These are phyloP conservation scores for Trapa bicornis DNA, from an alignment of 345 rosid genomes.

Conservation along the genomic window DNA sequence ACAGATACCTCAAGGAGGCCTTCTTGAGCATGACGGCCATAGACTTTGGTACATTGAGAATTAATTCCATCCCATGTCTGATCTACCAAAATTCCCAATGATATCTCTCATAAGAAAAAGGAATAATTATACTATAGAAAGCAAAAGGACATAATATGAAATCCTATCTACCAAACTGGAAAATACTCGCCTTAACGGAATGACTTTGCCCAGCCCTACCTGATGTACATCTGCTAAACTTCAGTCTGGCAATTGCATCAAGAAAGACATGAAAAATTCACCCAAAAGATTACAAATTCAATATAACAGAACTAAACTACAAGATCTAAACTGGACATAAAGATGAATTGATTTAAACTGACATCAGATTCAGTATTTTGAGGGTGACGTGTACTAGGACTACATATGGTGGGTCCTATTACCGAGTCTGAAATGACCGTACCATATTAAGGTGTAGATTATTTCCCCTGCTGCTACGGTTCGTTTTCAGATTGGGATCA, in stretches of 20 bases:
- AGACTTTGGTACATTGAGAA: conserved; percentile 20
- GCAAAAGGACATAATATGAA: not conserved
- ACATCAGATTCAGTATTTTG: too few relatives aligned
- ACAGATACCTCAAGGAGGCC: conserved; percentile 48
- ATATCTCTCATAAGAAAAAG: not conserved
- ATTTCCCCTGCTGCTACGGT: not conserved
- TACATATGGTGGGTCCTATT: not conserved
- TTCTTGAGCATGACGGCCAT: conserved; percentile 39
- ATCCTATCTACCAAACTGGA: not conserved
- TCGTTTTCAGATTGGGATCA: too few relatives aligned
- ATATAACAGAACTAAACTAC: not conserved
- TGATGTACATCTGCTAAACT: conserved; percentile 21
- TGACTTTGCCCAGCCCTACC: conserved; percentile 14
- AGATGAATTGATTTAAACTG: too few relatives aligned
- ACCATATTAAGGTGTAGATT: not conserved
- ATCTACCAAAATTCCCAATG: conserved; percentile 15
- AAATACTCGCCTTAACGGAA: conserved; percentile 39
- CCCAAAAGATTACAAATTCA: not conserved
- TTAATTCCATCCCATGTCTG: conserved; percentile 27
- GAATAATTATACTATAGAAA: not conserved
- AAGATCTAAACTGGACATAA: too few relatives aligned
- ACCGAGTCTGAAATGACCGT: not conserved
- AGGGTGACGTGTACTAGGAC: not conserved
- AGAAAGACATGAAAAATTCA: not conserved
- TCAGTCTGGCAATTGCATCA: conserved; percentile 32